Evolutionary conservation across 2,329 filamentous ascomycete genomes (phyloP).

Genomic region (Aspergillus tanneri): DNA sequence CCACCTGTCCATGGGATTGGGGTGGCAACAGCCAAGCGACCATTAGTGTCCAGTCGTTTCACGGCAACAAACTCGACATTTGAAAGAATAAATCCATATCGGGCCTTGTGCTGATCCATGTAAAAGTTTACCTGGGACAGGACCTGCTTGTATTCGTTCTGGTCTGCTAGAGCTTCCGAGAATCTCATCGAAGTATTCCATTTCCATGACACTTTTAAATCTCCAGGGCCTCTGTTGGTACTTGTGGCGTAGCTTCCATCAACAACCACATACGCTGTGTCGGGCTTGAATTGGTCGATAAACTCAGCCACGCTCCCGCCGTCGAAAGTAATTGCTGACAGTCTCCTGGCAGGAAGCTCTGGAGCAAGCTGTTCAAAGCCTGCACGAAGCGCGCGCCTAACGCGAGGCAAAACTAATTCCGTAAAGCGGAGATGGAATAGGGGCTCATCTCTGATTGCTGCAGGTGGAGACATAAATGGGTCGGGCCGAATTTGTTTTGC

Average conservation of each 20-base stretch:
- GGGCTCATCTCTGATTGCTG: constrained; percentile 13
- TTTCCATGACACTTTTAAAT: constrained; percentile 20
- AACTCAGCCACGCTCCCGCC: constrained; percentile 6
- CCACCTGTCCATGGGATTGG: constrained; percentile 12
- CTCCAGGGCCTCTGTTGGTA: constrained; percentile 16
- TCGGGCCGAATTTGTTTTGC: constrained; percentile 12
- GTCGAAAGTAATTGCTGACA: constrained; percentile 9
- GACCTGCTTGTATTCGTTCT: constrained; percentile 14
- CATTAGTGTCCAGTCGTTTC: constrained; percentile 11
- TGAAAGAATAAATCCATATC: constrained; percentile 12
- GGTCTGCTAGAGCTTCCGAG: constrained; percentile 5
- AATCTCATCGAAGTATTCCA: constrained; percentile 17
- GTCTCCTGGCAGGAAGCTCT: background rate
- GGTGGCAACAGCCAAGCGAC: constrained; percentile 12
- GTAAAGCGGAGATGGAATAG: constrained; percentile 12
- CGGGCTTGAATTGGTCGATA: constrained; percentile 15
- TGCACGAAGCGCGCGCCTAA: constrained; percentile 13
- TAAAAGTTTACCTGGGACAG: constrained; percentile 20
- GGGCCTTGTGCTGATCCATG: constrained; percentile 14
- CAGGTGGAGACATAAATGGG: constrained; percentile 13
- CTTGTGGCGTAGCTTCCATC: constrained; percentile 1
- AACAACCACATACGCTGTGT: constrained; percentile 12
- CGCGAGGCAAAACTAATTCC: constrained; percentile 5
- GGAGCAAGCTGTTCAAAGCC: constrained; percentile 12
- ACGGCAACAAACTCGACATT: constrained; percentile 13